Evolutionary conservation across 2,329 filamentous ascomycete species (phyloP), one percentile per base, ranked within the genome.

Genomic region (Ophiostoma montium): DNA sequence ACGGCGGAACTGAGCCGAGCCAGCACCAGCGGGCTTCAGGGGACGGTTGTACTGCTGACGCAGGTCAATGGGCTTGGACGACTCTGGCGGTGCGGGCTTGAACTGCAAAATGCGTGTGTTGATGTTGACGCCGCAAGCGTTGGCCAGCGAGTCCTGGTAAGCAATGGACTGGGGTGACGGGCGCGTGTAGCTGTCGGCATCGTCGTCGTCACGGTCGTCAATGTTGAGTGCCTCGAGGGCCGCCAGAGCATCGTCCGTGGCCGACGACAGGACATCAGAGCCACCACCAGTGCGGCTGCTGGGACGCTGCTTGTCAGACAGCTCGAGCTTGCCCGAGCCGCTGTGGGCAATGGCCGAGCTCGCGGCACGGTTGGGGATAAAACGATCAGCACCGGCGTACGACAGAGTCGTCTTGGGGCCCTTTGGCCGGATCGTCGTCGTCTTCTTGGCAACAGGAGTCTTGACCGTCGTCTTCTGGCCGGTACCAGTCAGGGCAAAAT

Each of bases 1-100:
- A 55, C 92, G 85, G 56, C 89, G 82, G 67, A 88, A 88, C 65
- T 95, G 88, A 31, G 89, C 86, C 45, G 86, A 82, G 60, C 76
- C 74, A 21, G 83, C 72, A 54, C 72, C 81, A 54, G 82, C 74
- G 18, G 85, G 72, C 74, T 87, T 95, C 54, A 98, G 75, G 33
- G 92, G 92, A 53, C 92, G 82, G 74, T 96, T 98, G 77, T 98
- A 98, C 65, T 98, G 92, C 54, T 92, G 86, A 52, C 92, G 84
- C 54, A 98, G 82, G 64, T 98, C 92, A 62, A 98, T 95, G 33
- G 92, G 92, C 75, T 95, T 95, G 32, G 89, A 95, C 7, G 92
- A 96, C 70, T 96, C 92, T 4, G 92, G 92, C n/a, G 92, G 79
- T 2, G 90, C 88, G 49, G 92, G 92, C 80, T 98, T 98, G 76